A percentile compares a stretch with the other conserved stretches of the same genome.
These are phyloP conservation scores for Cercophora sp. DNA, from an alignment of 495 filamentous ascomycete species.

Conservation along the genomic window DNA sequence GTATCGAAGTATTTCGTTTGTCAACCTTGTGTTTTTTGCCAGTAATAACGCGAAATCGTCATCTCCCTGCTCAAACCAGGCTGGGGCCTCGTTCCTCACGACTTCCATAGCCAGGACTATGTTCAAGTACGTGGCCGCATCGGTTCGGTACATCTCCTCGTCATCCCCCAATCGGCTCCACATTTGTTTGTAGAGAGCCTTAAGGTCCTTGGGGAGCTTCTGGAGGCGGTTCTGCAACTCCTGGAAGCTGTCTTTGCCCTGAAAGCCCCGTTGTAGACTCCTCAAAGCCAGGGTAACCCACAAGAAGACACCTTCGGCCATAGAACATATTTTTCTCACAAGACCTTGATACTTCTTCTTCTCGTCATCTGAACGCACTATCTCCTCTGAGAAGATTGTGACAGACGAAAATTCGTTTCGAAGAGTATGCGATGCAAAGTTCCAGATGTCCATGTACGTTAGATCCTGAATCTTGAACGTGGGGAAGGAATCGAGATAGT, in stretches of 20 bases:
- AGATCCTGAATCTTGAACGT: slow-evolving; percentile 12
- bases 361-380: neutral
- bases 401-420: neutral
- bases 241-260: neutral
- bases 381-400: neutral
- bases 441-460: slow-evolving; percentile 1
- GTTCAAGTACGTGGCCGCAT: neutral
- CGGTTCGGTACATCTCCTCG: slow-evolving; percentile 1
- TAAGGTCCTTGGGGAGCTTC: neutral
- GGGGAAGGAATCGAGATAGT: neutral
- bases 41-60: neutral
- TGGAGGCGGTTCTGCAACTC: neutral
- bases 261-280: slow-evolving; percentile 1
- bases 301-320: slow-evolving; percentile 13
- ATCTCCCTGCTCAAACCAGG: neutral
- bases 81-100: neutral
- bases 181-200: neutral
- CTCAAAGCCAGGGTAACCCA: slow-evolving; percentile 7
- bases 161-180: slow-evolving; percentile 6
- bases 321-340: neutral
- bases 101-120: neutral
- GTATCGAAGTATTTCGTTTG: neutral
- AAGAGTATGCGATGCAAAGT: neutral
- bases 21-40: neutral
- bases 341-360: neutral